Evolutionary conservation across 257 asterid genomes (phyloP).

Genomic region (Solanum paucissectum): DNA sequence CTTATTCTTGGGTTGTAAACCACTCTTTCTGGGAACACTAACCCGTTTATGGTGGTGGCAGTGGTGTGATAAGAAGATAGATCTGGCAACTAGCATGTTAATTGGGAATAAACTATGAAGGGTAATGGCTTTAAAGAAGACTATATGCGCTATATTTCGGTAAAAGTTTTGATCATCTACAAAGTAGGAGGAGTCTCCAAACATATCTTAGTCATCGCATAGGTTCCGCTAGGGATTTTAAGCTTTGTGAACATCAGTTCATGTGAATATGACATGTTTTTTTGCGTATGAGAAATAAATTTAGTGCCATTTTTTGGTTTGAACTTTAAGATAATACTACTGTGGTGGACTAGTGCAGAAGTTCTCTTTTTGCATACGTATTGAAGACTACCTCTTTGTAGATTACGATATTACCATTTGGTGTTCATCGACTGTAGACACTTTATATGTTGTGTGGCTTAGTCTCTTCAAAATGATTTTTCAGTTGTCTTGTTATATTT

Average conservation of each 20-base stretch:
- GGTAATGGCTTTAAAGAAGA: not conserved
- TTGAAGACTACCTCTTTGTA: not conserved
- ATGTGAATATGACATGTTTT: not conserved
- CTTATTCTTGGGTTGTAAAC: not conserved
- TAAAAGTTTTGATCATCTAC: not conserved
- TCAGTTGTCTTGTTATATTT: not conserved
- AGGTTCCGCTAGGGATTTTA: not conserved
- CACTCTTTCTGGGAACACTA: not conserved
- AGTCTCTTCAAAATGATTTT: not conserved
- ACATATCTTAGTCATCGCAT: not conserved
- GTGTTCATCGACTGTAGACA: not conserved
- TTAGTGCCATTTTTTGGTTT: not conserved
- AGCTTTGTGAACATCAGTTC: not conserved
- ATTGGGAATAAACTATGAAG: not conserved
- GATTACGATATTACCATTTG: not conserved
- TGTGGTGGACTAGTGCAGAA: not conserved
- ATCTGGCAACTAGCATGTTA: not conserved
- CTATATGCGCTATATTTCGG: not conserved
- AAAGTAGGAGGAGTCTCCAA: not conserved
- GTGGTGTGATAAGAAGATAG: not conserved
- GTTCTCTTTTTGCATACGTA: not conserved
- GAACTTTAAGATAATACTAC: not conserved
- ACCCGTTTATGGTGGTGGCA: not conserved
- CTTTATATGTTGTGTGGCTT: not conserved
- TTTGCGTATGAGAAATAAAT: not conserved